Base-by-base conservation (phyloP, 108 stramenopile species). In the Nitzschia palea region DNA sequence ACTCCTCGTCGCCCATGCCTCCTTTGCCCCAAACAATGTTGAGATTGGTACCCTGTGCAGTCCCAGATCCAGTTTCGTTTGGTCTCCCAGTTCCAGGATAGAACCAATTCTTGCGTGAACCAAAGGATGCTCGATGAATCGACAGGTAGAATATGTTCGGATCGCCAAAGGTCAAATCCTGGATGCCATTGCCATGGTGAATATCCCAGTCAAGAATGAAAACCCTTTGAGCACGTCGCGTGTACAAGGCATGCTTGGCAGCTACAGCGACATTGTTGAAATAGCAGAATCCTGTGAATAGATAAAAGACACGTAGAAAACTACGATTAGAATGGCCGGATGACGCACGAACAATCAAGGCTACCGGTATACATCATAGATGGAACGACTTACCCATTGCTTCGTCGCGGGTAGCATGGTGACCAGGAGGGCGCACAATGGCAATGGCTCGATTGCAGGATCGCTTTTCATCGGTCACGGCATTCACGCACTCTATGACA, bases 191-290 rank as follows among this genome's bases (percentile, higher is more conserved):
- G 14, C 80, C 85, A 45, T 70, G 66, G 54, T 81, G 85, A 62
- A 83, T 80, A 44, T 86, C 86, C 35, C 82, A 73, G 42, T 86
- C 85, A 43, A 86, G 50, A 23, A 83, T 71, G 35, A 78, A 79
- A 10, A 81, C 71, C 9, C 45, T 25, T 8, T 62, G 20, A 35
- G 60, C 60, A 9, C 70, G 57, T 26, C 63, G 53, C 18, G 45
- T 73, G 51, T n/a, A 40, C 32, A 50, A 18, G 29, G 45, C 73
- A 32, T 59, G 43, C 26, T 70, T 73, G 33, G 60, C 59, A n/a
- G 73, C 80, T 34, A 67, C 61, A 1, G 79, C 85, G 26, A 80
- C 78, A 69, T 77, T 77, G 58, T 86, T 83, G 53, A 86, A 70
- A 48, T 76, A 86, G 54, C 85, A 86, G 65, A 82, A 86, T 25